phyloP scores from a whole-genome alignment of 345 rosid genomes.

The Salix brachista region DNA sequence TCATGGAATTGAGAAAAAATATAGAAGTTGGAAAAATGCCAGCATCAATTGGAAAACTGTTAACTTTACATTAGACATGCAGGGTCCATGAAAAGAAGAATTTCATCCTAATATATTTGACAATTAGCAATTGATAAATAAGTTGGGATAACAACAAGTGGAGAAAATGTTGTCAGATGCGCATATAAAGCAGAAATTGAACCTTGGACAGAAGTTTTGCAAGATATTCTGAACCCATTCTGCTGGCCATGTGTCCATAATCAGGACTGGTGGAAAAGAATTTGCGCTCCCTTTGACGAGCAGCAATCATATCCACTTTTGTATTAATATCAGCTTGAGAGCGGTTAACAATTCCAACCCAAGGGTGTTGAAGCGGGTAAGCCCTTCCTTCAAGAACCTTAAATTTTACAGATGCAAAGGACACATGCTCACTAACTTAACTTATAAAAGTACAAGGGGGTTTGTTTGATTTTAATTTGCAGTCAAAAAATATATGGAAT shows the following conservation, averaged over 20 bases:
- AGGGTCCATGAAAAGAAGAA: neutral
- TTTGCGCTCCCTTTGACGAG: conserved; percentile 24
- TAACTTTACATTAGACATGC: neutral
- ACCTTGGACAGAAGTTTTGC: conserved; percentile 32
- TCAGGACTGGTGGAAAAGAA: conserved; percentile 31
- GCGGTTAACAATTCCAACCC: conserved; percentile 37
- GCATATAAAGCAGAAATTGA: neutral
- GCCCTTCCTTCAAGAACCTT: conserved; percentile 33
- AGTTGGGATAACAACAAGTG: neutral
- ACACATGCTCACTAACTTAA: neutral
- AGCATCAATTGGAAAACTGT: neutral
- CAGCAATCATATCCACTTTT: conserved; percentile 31
- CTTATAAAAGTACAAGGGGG: neutral
- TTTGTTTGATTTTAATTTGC: neutral
- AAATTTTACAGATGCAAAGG: neutral
- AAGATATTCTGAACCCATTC: conserved; percentile 36
- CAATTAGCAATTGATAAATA: neutral
- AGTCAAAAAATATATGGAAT: neutral
- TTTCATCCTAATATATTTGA: neutral
- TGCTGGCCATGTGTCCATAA: conserved; percentile 26
- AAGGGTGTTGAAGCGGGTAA: conserved; percentile 24
- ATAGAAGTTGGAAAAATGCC: neutral
- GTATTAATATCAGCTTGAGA: conserved; percentile 30
- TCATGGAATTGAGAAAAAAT: neutral
- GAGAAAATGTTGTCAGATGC: neutral